phyloP scores from a whole-genome alignment of 1,139 yeast species.

The Debaryomycetaceae sp. region DNA sequence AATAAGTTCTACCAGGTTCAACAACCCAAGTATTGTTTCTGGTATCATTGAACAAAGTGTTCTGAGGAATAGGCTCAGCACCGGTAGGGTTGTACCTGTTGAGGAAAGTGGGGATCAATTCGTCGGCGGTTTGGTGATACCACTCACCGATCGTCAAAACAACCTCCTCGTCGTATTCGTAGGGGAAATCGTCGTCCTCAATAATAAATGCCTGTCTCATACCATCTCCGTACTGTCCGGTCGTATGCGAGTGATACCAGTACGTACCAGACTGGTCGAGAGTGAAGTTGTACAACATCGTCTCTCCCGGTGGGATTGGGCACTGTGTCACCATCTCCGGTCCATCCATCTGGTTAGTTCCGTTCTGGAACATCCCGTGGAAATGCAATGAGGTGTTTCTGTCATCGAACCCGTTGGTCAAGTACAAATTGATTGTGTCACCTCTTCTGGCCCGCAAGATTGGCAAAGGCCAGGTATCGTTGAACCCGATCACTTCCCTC shows the following conservation, averaged over 20 bases:
- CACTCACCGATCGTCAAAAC: slow-evolving; percentile 56
- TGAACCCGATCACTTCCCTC: slow-evolving; percentile 60
- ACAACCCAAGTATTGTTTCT: slow-evolving; percentile 56
- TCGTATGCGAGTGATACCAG: slow-evolving; percentile 84
- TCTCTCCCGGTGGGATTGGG: slow-evolving; percentile 66
- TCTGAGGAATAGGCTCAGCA: slow-evolving; percentile 76
- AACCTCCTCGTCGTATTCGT: slow-evolving; percentile 61
- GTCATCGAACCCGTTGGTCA: slow-evolving; percentile 55
- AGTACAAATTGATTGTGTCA: slow-evolving; percentile 56
- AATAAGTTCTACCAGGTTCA: slow-evolving; percentile 59
- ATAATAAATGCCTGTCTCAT: slow-evolving; percentile 68
- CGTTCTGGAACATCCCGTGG: slow-evolving; percentile 70
- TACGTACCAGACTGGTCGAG: slow-evolving; percentile 70
- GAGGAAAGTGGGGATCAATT: slow-evolving; percentile 46
- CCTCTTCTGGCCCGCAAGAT: slow-evolving; percentile 59
- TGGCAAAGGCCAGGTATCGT: slow-evolving; percentile 74
- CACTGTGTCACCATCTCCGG: slow-evolving; percentile 77
- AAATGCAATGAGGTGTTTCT: slow-evolving; percentile 65
- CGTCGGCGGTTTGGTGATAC: slow-evolving; percentile 52
- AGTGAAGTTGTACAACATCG: slow-evolving; percentile 62
- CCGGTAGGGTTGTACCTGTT: slow-evolving; percentile 75
- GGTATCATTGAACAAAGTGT: slow-evolving; percentile 61
- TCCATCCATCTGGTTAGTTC: slow-evolving; percentile 67
- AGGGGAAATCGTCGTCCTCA: slow-evolving; percentile 56
- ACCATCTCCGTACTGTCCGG: slow-evolving; percentile 76